Conservation (phyloP, 208 protist species). For the Acanthamoeba divionensis region DNA sequence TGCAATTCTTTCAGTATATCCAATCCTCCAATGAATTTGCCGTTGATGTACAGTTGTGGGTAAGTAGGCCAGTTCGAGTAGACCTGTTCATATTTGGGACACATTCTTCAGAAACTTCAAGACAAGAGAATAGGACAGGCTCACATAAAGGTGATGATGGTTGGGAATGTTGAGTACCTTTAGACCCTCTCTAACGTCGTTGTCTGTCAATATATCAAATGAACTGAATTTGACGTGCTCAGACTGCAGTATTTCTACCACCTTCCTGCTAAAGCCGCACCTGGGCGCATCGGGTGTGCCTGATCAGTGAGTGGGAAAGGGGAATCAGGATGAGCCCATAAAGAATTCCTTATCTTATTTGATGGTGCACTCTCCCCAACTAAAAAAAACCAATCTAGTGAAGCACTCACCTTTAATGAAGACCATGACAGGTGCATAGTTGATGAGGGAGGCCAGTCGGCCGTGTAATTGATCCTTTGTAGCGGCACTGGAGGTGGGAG, state of each 20-base stretch:
- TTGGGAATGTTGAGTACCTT: conserved; percentile 71
- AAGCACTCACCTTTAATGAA: conserved; percentile 36
- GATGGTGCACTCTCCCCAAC: no score
- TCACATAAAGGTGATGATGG: no score
- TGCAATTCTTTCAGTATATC: conserved; percentile 80
- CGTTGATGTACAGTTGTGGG: conserved; percentile 83
- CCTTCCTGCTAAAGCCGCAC: conserved; percentile 52
- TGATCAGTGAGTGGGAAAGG: no score
- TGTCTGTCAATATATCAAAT: conserved; percentile 52
- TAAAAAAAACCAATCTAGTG: no score
- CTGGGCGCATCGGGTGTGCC: conserved; percentile 23
- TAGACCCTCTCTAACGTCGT: conserved; percentile 53
- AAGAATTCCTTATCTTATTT: no score
- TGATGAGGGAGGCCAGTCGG: neutral
- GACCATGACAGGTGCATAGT: conserved; percentile 37
- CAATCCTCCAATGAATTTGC: conserved; percentile 81
- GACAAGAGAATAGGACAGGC: no score
- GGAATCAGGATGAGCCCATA: no score
- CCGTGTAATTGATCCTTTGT: neutral
- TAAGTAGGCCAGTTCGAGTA: conserved; percentile 87
- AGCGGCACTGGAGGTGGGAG: neutral
- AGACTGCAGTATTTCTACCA: conserved; percentile 37
- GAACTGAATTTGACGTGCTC: neutral
- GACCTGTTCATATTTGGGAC: no score
- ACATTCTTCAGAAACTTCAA: no score